Percentiles rank a stretch among this genome's conserved stretches.
Evolutionary conservation across 2,329 filamentous ascomycete genomes (phyloP).

Genomic region (Fusarium torreyae): DNA sequence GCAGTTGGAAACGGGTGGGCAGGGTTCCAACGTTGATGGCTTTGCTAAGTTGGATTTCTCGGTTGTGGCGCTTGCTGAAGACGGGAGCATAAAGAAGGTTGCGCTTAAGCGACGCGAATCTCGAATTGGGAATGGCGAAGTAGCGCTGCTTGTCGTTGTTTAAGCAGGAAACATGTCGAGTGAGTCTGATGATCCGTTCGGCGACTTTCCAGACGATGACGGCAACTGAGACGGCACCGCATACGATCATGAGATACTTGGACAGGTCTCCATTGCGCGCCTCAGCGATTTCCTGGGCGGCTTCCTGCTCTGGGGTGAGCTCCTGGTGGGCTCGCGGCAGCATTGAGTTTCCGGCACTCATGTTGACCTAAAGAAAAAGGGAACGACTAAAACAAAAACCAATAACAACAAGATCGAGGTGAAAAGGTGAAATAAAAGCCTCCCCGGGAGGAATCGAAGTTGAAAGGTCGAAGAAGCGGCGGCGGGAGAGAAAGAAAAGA

Average conservation of each 20-base stretch:
- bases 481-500: constrained; percentile 22
- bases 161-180: constrained; percentile 81
- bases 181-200: constrained; percentile 74
- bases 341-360: constrained; percentile 48
- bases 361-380: constrained; percentile 22
- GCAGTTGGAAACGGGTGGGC: constrained; percentile 72
- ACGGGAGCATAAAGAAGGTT: constrained; percentile 81
- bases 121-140: constrained; percentile 73
- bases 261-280: constrained; percentile 66
- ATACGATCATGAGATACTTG: constrained; percentile 74
- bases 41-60: constrained; percentile 72
- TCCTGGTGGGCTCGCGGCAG: constrained; percentile 30
- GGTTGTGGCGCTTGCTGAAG: constrained; percentile 74
- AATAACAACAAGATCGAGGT: constrained; percentile 21
- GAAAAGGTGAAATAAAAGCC: constrained; percentile 31
- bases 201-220: constrained; percentile 78
- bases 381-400: constrained; percentile 5
- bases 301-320: constrained; percentile 39
- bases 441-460: constrained; percentile 39
- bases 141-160: constrained; percentile 85
- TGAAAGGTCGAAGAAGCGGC: constrained; percentile 12
- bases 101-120: constrained; percentile 74
- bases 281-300: constrained; percentile 31
- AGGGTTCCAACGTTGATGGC: constrained; percentile 72
- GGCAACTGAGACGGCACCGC: constrained; percentile 73